phyloP scores from a whole-genome alignment of 1,284 basidiomycete species.

The Ceratorhiza oryzae-sativae region DNA sequence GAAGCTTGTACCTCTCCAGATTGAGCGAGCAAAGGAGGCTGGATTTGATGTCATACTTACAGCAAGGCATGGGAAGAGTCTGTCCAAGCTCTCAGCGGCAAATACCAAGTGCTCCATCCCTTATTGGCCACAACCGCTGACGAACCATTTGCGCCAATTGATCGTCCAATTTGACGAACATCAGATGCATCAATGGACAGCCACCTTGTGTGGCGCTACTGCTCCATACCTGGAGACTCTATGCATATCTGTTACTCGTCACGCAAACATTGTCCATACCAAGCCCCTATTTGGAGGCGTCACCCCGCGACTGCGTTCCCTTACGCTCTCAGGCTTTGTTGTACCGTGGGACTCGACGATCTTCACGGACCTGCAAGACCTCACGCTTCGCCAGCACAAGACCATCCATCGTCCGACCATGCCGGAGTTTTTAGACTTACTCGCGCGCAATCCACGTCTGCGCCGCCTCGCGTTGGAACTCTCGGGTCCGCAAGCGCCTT shows the following conservation, averaged over 20 bases:
- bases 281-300: constrained; percentile 24
- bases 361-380: constrained; percentile 21
- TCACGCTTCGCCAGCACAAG: constrained; percentile 30
- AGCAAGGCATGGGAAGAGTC: background rate
- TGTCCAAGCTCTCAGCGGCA: background rate
- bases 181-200: constrained; percentile 30
- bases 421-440: constrained; percentile 12
- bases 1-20: constrained; percentile 27
- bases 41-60: constrained; percentile 30
- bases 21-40: constrained; percentile 21
- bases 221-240: constrained; percentile 31
- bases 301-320: constrained; percentile 17
- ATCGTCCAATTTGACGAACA: constrained; percentile 28
- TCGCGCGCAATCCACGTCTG: constrained; percentile 18
- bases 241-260: constrained; percentile 33
- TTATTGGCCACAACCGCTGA: constrained; percentile 23
- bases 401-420: constrained; percentile 20
- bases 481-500: constrained; percentile 25
- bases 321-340: constrained; percentile 25
- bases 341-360: constrained; percentile 32
- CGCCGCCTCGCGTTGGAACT: constrained; percentile 32
- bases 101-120: constrained; percentile 17
- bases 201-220: constrained; percentile 3
- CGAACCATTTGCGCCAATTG: constrained; percentile 15
- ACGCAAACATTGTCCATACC: constrained; percentile 13